phyloP scores from a whole-genome alignment of 1,139 yeast species.

The Hyphopichia wangnamkhiaoensis region DNA sequence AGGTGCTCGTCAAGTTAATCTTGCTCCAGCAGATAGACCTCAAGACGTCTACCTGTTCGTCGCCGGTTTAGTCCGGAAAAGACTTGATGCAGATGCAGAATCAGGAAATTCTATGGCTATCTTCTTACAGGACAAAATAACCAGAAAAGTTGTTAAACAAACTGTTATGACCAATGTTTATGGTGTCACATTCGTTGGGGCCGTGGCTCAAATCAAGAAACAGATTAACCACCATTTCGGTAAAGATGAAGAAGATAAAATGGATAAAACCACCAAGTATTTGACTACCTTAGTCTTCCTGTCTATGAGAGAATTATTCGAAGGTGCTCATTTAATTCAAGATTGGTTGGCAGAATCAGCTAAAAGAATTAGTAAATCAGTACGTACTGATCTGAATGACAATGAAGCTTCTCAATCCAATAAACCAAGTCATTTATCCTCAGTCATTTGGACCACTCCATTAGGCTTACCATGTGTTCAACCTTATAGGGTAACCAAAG shows the following conservation, averaged over 20 bases:
- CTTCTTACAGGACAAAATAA: constrained; percentile 60
- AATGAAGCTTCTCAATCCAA: constrained; percentile 23
- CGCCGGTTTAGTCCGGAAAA: constrained; percentile 64
- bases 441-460: constrained; percentile 98
- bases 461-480: constrained; percentile 93
- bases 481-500: constrained; percentile 77
- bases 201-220: constrained; percentile 80
- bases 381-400: constrained; percentile 59
- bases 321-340: constrained; percentile 92
- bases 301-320: constrained; percentile 82
- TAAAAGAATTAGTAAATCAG: constrained; percentile 73
- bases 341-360: constrained; percentile 96
- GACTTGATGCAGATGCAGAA: constrained; percentile 62
- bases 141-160: constrained; percentile 90
- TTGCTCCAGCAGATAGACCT: constrained; percentile 80
- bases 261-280: constrained; percentile 57
- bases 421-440: constrained; percentile 69
- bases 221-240: constrained; percentile 52
- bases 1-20: constrained; percentile 91
- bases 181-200: constrained; percentile 96
- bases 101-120: constrained; percentile 56
- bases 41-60: constrained; percentile 90
- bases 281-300: constrained; percentile 78
- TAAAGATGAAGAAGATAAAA: constrained; percentile 43
- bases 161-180: constrained; percentile 98